Conservation (phyloP, 208 protist species). For the Histomonas meleagridis region DNA sequence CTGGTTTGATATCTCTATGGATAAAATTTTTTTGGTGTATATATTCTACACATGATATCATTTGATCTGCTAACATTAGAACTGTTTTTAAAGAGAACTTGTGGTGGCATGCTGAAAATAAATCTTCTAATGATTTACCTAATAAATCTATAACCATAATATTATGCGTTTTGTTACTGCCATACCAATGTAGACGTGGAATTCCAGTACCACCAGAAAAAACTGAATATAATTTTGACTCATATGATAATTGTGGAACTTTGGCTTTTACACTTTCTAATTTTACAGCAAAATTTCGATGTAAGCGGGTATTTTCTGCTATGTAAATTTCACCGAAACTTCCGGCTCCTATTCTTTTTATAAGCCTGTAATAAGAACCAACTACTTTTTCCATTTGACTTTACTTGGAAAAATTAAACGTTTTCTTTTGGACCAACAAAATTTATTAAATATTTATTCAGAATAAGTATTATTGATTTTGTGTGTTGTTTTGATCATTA, state of each 20-base stretch:
- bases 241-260: constrained; percentile 88
- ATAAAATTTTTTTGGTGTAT: constrained; percentile 89
- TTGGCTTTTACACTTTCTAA: constrained; percentile 57
- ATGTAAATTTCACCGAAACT: constrained; percentile 85
- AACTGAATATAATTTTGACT: constrained; percentile 79
- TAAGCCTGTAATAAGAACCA: constrained; percentile 74
- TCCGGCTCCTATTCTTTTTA: constrained; percentile 86
- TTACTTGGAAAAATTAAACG: no score
- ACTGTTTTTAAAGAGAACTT: constrained; percentile 84
- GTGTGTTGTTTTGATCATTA: no score
- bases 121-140: constrained; percentile 87
- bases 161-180: constrained; percentile 83
- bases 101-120: constrained; percentile 73
- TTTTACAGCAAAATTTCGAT: constrained; percentile 39
- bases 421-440: no score
- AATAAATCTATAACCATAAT: constrained; percentile 97
- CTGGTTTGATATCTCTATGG: constrained; percentile 86
- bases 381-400: constrained; percentile 66
- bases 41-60: constrained; percentile 80
- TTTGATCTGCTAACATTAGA: constrained; percentile 89
- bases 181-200: constrained; percentile 79
- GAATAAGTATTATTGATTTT: no score
- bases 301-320: constrained; percentile 6
- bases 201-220: constrained; percentile 75
- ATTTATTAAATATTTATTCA: no score